A percentile compares a stretch with the other conserved stretches of the same genome.
These are phyloP conservation scores for Cryptosporidium ubiquitum DNA, from an alignment of 169 alveolate genomes.

Conservation along the genomic window DNA sequence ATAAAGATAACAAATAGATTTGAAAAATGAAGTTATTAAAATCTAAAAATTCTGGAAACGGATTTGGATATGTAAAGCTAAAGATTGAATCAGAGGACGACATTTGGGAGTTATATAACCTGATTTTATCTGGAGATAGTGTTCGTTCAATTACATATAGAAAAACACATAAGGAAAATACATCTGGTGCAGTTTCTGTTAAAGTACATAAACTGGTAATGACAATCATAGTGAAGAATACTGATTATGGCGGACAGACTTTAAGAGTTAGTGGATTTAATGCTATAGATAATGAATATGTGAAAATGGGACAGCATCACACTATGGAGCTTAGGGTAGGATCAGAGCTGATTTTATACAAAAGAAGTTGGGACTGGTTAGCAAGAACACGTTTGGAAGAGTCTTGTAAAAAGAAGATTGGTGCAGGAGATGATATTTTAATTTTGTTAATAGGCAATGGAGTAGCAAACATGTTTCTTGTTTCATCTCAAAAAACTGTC, in stretches of 20 bases:
- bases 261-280: slow-evolving; percentile 64
- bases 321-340: slow-evolving; percentile 50
- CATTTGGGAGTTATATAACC: slow-evolving; percentile 54
- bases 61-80: slow-evolving; percentile 61
- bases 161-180: slow-evolving; percentile 34
- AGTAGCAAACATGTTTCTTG: slow-evolving; percentile 37
- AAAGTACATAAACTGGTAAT: slow-evolving; percentile 24
- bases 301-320: slow-evolving; percentile 67
- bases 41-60: slow-evolving; percentile 31
- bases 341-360: slow-evolving; percentile 48
- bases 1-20: neutral
- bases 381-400: slow-evolving; percentile 29
- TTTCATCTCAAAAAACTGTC: slow-evolving; percentile 16
- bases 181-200: slow-evolving; percentile 25
- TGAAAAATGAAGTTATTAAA: slow-evolving; percentile 19
- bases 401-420: slow-evolving; percentile 15
- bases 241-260: slow-evolving; percentile 3
- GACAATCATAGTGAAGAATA: slow-evolving; percentile 54
- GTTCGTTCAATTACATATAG: slow-evolving; percentile 47
- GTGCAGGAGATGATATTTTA: slow-evolving; percentile 23
- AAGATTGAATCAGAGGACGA: slow-evolving; percentile 46
- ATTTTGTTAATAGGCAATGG: slow-evolving; percentile 53
- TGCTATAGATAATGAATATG: slow-evolving; percentile 62
- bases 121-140: slow-evolving; percentile 64
- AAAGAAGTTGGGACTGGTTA: slow-evolving; percentile 67